phyloP scores from a whole-genome alignment of 768 basidiomycete species.

The Jaapia argillacea region DNA sequence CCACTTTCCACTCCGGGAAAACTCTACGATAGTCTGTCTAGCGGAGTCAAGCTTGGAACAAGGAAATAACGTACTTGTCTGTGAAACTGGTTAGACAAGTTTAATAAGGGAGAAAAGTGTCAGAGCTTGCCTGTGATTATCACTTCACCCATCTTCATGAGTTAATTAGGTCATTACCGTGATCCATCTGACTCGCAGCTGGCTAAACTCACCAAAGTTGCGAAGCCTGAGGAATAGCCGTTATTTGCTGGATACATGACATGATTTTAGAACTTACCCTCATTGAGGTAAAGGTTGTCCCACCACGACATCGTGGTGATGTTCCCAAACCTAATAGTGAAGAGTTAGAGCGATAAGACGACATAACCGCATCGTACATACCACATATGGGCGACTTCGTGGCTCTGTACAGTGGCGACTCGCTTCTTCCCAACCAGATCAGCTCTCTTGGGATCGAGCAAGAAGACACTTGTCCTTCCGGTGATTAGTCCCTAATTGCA shows the following conservation, averaged over 20 bases:
- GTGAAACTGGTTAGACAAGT: too few species aligned
- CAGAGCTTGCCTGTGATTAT: constrained; percentile 61
- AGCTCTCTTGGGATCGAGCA: constrained; percentile 68
- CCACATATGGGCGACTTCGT: constrained; percentile 86
- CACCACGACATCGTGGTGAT: constrained; percentile 94
- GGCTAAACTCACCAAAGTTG: constrained; percentile 54
- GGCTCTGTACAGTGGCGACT: constrained; percentile 71
- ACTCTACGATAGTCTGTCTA: constrained; percentile 32
- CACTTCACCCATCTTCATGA: constrained; percentile 78
- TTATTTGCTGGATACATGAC: constrained; percentile 2
- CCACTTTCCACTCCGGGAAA: constrained; percentile 81
- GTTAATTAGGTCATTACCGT: constrained; percentile 4
- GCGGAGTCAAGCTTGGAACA: not conserved
- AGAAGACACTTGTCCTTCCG: constrained; percentile 72
- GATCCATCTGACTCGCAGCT: not conserved
- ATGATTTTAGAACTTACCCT: constrained; percentile 32
- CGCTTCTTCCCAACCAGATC: constrained; percentile 69
- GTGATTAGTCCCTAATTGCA: constrained; percentile 65
- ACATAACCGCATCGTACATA: constrained; percentile 13
- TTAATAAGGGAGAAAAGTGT: constrained; percentile 6
- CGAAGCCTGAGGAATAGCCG: constrained; percentile 46
- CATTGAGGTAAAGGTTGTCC: constrained; percentile 76
- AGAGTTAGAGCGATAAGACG: constrained; percentile 8
- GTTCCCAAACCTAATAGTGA: constrained; percentile 64
- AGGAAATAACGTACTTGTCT: constrained; percentile 40